Evolutionary conservation across 129 eudicot species (phyloP).

Genomic region (Heracleum sosnowskyi): DNA sequence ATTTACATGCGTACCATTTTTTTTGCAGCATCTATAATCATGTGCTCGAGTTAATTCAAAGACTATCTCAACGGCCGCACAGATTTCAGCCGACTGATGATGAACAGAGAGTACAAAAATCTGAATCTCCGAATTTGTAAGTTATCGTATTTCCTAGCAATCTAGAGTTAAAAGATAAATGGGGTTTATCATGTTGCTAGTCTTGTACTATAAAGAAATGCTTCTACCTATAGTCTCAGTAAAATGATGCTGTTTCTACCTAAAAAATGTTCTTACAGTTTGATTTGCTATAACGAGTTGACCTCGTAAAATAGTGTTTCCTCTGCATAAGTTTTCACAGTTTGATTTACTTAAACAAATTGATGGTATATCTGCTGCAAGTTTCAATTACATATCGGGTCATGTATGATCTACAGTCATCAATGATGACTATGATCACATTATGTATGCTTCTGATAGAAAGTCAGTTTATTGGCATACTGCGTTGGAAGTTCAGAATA

Average conservation of each 20-base stretch:
- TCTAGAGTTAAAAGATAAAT: not conserved
- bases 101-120: slow-evolving; percentile 20
- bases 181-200: not conserved
- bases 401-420: not conserved
- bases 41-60: slow-evolving; percentile 42
- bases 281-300: not conserved
- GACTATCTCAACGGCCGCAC: slow-evolving; percentile 30
- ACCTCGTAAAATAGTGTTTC: not conserved
- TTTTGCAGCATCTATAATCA: slow-evolving; percentile 78
- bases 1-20: not conserved
- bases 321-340: not conserved
- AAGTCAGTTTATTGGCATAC: not conserved
- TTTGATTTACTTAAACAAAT: not conserved
- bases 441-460: not conserved
- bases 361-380: not conserved
- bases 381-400: not conserved
- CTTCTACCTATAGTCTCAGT: not conserved
- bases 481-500: not conserved
- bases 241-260: not conserved
- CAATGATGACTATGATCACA: not conserved
- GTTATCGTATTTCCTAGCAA: slow-evolving; percentile 16
- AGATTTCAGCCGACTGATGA: slow-evolving; percentile 21
- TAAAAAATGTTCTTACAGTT: not conserved
- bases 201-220: not conserved
- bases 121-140: slow-evolving; percentile 29